Evolutionary conservation across 768 basidiomycete species (phyloP).

Genomic region (Pleurotus platypus): DNA sequence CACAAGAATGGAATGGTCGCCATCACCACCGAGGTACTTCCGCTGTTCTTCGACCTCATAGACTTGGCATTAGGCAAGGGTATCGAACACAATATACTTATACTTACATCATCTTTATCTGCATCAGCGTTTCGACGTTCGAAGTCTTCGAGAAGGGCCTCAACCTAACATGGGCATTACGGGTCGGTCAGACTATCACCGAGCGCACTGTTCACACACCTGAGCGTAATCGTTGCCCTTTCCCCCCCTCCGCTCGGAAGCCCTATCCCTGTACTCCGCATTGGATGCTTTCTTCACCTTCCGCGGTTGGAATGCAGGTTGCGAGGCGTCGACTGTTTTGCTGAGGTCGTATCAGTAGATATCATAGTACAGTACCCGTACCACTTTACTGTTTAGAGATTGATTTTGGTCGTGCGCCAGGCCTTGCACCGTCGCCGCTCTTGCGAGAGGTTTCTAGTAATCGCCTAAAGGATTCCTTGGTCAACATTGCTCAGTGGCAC

Average conservation of each 20-base stretch:
- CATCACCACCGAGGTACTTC: conserved; percentile 79
- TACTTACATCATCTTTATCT: conserved; percentile 56
- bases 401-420: no score
- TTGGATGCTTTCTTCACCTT: conserved; percentile 56
- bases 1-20: conserved; percentile 80
- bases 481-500: neutral
- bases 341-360: conserved; percentile 18
- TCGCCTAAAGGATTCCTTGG: conserved; percentile 6
- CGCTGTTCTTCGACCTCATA: conserved; percentile 69
- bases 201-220: conserved; percentile 29
- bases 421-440: neutral
- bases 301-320: conserved; percentile 78
- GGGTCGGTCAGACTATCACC: no score
- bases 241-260: conserved; percentile 67
- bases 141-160: conserved; percentile 80
- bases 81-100: neutral
- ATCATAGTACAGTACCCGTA: no score
- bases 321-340: conserved; percentile 44
- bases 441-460: neutral
- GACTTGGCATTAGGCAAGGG: neutral
- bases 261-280: conserved; percentile 67
- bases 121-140: conserved; percentile 54
- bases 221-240: conserved; percentile 71
- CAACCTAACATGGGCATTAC: conserved; percentile 45
- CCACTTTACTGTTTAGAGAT: no score